Evolutionary conservation across 2,329 filamentous ascomycete species (phyloP).

Genomic region (Aspergillus calidoustus): DNA sequence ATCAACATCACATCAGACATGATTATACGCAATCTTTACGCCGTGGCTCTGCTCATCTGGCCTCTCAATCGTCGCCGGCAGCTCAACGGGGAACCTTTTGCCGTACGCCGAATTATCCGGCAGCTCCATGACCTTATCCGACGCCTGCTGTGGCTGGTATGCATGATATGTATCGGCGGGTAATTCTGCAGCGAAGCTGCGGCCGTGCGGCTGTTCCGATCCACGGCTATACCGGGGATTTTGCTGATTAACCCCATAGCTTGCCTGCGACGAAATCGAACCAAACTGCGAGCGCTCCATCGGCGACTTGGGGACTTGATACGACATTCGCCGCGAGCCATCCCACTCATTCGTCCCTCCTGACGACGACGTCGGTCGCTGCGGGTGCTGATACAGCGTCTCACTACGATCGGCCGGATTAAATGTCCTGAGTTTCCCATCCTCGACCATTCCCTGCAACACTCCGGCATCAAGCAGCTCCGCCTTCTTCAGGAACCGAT

Average conservation of each 20-base stretch:
- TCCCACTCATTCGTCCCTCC: not conserved
- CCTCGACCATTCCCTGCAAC: constrained; percentile 5
- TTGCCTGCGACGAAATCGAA: not conserved
- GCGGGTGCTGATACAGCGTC: not conserved
- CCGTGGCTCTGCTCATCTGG: not conserved
- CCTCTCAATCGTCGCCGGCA: not conserved
- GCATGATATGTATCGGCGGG: constrained; percentile 7
- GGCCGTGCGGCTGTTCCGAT: not conserved
- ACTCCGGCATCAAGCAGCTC: constrained; percentile 41
- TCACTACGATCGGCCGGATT: constrained; percentile 9
- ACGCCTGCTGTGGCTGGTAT: not conserved
- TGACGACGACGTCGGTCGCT: not conserved
- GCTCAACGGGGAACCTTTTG: not conserved
- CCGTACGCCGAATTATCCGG: not conserved
- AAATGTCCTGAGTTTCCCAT: constrained; percentile 11
- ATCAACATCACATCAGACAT: not conserved
- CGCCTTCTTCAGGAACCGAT: constrained; percentile 61
- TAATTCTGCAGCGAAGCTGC: not conserved
- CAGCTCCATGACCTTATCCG: not conserved
- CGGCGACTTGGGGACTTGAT: constrained; percentile 6
- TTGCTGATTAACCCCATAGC: not conserved
- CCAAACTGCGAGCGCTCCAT: not conserved
- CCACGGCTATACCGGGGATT: not conserved
- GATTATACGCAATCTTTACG: not conserved
- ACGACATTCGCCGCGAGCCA: not conserved